Base-by-base conservation (phyloP, 2,329 filamentous ascomycete species). In the Stenocarpella maydis region DNA sequence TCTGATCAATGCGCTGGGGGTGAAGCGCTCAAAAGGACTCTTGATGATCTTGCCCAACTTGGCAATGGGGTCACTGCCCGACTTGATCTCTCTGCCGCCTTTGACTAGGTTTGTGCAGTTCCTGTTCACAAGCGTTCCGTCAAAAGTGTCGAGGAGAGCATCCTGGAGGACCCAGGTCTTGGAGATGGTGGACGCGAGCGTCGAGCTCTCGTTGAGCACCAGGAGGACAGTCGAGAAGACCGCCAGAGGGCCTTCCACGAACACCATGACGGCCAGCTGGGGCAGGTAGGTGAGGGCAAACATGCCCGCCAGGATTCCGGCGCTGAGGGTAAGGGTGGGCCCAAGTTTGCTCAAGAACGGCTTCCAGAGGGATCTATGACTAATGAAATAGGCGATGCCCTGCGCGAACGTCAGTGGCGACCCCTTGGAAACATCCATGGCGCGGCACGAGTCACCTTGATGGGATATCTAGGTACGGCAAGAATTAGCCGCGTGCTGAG, bases 271-370 rank as follows among this genome's bases (percentile, higher is more conserved):
- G 0, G 94, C 92, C 28, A 94, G 87, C 82, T 98, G 95, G 0
- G 95, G 95, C 10, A 90, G 77, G 78, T 97, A 98, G 60, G 94
- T 92, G 77, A 98, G 90, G 74, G 92, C 83, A 81, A 98, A 98
- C 93, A 98, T 97, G 79, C 88, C 84, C 14, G 85, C 84, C 1
- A 95, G 90, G 54, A 98, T 90, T 53, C 88, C 87, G 12, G 90
- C 79, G 17, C 92, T 94, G 2, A 97, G 86, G 1, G 87, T 85
- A 63, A 97, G 74, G 34, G 91, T 94, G 3, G 87, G 86, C 1
- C 83, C 78, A 53, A 91, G 78, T 70, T 84, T 84, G 8, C 84
- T 86, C 45, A 85, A 73, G 52, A 90, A 85, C 1, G 88, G 88
- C 74, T 84, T 85, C 88, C 88, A 90, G 54, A 91, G 78, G 8